Conservation (phyloP, 768 basidiomycete species). For the Lactifluus pinguis region DNA sequence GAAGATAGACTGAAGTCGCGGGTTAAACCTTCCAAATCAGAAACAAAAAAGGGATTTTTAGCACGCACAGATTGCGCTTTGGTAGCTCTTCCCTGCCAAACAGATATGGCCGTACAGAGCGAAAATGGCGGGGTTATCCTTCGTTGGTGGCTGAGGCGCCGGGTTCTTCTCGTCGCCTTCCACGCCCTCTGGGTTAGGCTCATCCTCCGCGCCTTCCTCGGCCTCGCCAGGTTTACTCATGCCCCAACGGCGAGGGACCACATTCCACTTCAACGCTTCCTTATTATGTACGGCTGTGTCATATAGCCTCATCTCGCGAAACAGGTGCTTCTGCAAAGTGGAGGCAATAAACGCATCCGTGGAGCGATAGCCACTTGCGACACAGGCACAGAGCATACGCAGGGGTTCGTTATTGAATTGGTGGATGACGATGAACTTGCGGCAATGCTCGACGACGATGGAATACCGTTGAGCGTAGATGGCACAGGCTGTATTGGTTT, state of each 20-base stretch:
- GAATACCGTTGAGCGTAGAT: conserved; percentile 46
- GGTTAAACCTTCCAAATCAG: not conserved
- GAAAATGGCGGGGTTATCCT: conserved; percentile 60
- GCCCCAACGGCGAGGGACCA: conserved; percentile 47
- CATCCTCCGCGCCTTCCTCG: conserved; percentile 35
- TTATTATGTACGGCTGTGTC: conserved; percentile 59
- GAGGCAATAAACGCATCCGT: conserved; percentile 68
- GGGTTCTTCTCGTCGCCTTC: conserved; percentile 22
- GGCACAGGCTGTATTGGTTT: conserved; percentile 52
- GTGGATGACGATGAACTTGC: conserved; percentile 62
- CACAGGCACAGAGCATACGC: conserved; percentile 62
- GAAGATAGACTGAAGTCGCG: conserved; percentile 61
- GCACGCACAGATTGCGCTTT: conserved; percentile 79
- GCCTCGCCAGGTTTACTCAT: conserved; percentile 34
- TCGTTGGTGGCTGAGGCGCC: conserved; percentile 45
- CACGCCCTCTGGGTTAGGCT: conserved; percentile 24
- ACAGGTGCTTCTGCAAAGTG: conserved; percentile 75
- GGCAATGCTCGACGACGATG: conserved; percentile 61
- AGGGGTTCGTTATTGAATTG: conserved; percentile 87
- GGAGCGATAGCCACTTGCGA: conserved; percentile 61
- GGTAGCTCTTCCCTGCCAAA: conserved; percentile 78
- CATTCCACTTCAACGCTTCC: conserved; percentile 55
- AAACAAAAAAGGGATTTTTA: not conserved
- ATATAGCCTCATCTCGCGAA: conserved; percentile 65
- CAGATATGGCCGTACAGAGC: conserved; percentile 78